These are phyloP conservation scores for Podospora didyma DNA, from an alignment of 495 filamentous ascomycete genomes.

Conservation along the genomic window DNA sequence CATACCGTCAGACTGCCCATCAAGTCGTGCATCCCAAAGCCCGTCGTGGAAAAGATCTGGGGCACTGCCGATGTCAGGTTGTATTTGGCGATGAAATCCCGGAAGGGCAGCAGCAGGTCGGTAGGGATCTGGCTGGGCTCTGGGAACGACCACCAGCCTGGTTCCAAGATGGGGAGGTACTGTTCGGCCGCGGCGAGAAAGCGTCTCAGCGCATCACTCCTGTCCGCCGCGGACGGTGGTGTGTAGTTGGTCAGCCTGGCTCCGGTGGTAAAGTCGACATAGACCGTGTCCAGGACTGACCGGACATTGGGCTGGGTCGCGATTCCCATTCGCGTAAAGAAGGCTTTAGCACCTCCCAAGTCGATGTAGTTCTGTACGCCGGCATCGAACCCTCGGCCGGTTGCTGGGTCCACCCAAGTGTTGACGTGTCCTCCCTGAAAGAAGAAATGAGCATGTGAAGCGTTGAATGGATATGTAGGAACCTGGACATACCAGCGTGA, in stretches of 20 bases:
- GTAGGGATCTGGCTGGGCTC: constrained; percentile 30
- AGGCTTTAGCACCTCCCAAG: constrained; percentile 29
- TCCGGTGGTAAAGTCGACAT: constrained; percentile 41
- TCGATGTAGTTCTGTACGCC: constrained; percentile 41
- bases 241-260: constrained; percentile 17
- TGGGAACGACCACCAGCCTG: constrained; percentile 38
- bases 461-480: not conserved
- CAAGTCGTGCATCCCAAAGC: constrained; percentile 35
- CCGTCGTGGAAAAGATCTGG: constrained; percentile 30
- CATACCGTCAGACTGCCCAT: constrained; percentile 34
- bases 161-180: constrained; percentile 31
- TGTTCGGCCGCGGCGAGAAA: constrained; percentile 34
- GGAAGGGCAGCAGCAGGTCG: constrained; percentile 43
- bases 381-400: constrained; percentile 32
- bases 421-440: constrained; percentile 41
- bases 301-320: constrained; percentile 19
- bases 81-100: constrained; percentile 42
- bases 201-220: constrained; percentile 28
- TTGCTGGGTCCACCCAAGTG: constrained; percentile 34
- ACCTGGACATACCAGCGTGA: constrained; percentile 30
- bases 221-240: constrained; percentile 13
- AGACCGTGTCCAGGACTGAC: constrained; percentile 16
- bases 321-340: constrained; percentile 41
- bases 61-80: constrained; percentile 32
- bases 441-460: constrained; percentile 6